These are phyloP conservation scores for Boletus vermiculosoides DNA, from an alignment of 768 basidiomycete genomes.

Conservation along the genomic window DNA sequence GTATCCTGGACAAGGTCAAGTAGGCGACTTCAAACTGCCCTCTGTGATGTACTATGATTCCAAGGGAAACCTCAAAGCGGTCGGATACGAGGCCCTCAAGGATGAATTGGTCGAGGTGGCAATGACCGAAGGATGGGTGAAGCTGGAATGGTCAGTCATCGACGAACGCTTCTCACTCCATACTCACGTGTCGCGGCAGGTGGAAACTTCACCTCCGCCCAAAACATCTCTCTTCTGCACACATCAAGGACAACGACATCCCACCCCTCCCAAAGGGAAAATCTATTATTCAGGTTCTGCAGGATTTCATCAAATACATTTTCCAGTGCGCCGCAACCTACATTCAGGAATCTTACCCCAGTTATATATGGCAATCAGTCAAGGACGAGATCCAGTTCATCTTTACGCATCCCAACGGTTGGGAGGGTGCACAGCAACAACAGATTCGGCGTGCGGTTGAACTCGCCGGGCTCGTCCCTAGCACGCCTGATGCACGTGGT, in stretches of 20 bases:
- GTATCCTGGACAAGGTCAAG: conserved; percentile 39
- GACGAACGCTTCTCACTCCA: not conserved
- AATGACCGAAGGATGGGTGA: conserved; percentile 41
- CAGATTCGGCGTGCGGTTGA: conserved; percentile 53
- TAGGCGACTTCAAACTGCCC: conserved; percentile 44
- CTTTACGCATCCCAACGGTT: conserved; percentile 61
- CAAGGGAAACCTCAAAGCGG: conserved; percentile 35
- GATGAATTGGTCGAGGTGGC: conserved; percentile 36
- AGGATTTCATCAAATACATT: conserved; percentile 45
- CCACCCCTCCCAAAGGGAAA: conserved; percentile 41
- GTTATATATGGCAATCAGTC: conserved; percentile 45
- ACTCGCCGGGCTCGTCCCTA: conserved; percentile 46
- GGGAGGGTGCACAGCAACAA: conserved; percentile 56
- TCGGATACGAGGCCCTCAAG: conserved; percentile 42
- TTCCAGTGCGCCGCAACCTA: conserved; percentile 41
- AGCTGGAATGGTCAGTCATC: conserved; percentile 40
- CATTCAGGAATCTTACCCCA: conserved; percentile 43
- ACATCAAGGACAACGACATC: conserved; percentile 31
- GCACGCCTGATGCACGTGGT: conserved; percentile 34
- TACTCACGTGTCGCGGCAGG: conserved; percentile 13
- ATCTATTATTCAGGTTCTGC: conserved; percentile 38
- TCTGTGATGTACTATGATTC: conserved; percentile 45
- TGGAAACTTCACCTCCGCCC: conserved; percentile 41
- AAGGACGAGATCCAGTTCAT: conserved; percentile 46
- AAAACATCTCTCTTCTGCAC: conserved; percentile 24